Percentiles rank a stretch among this genome's conserved stretches.
Conservation (phyloP, 345 rosid genomes). For the Eucalyptus dawsonii region DNA sequence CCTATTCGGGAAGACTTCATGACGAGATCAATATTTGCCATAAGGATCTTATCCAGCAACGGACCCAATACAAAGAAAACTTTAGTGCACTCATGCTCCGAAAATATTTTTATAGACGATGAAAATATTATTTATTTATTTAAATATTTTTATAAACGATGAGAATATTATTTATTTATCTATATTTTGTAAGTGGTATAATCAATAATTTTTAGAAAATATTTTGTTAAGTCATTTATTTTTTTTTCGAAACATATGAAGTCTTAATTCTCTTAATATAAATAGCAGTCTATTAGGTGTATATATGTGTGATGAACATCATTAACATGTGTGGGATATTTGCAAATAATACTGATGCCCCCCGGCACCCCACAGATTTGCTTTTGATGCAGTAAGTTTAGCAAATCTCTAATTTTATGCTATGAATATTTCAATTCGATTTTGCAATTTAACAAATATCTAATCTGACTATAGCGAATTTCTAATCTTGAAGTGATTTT, state of each 20-base stretch:
- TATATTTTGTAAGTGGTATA: neutral
- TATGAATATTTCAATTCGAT: neutral
- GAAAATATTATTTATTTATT: neutral
- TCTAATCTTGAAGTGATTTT: neutral
- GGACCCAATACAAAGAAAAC: neutral
- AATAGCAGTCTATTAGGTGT: neutral
- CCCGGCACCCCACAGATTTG: neutral
- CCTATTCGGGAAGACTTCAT: neutral
- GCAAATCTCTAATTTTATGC: neutral
- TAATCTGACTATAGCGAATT: neutral
- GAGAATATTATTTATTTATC: neutral
- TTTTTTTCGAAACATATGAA: too few species aligned
- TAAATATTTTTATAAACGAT: neutral
- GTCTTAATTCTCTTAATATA: too few species aligned
- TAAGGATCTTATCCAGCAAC: neutral
- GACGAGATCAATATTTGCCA: neutral
- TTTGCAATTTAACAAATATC: neutral
- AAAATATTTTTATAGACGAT: neutral
- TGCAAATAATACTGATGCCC: neutral
- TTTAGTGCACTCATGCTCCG: neutral
- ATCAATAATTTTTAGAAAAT: neutral
- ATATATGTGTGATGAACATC: too few species aligned
- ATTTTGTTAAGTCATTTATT: too few species aligned
- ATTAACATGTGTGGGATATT: neutral
- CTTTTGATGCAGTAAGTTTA: neutral